Evolutionary conservation across 352 stramenopile species (phyloP), one percentile per base, ranked within the genome.

Genomic region (Phytophthora sp.): DNA sequence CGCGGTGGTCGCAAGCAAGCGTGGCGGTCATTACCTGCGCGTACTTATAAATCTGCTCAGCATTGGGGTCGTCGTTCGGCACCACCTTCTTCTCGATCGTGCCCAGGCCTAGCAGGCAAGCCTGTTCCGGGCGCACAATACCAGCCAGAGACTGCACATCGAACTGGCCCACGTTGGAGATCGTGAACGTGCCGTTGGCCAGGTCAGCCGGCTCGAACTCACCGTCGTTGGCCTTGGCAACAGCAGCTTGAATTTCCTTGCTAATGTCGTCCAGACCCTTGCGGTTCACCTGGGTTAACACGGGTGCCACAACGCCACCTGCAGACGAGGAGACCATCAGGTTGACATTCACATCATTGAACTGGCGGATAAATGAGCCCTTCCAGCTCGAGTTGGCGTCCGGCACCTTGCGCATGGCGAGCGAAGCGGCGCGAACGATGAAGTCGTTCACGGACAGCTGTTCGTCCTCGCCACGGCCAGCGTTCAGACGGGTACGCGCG

Each of bases 381-480:
- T 91, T 86, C 83, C 82, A 95, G 60, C 77, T 79, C 64, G 73
- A 98, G 79, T 94, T 94, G 50, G 86, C 92, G 64, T 98, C 91
- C 5, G 97, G 97, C 39, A 99, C 92, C 79, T 99, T 98, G 60
- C 95, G 86, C 65, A 99, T 94, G 11, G 97, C 96, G 44, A 99
- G 80, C 36, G 97, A 97, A 15, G 86, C 95, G 27, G 95, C 95
- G 55, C 97, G 97, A 63, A 99, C 96, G 52, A 99, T 87, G 65
- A 99, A 93, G 74, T 99, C 97, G 78, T 99, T 99, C 45, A 99
- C 96, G 8, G 94, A 98, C 20, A 99, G 88, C 72, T 99, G 54
- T 73, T 85, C 63, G 57, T 91, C 79, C 85, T 97, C 97, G 27
- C 86, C 79, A 60, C 97, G 95, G 51, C 94, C 94, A 26, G 97